Conservation (phyloP, 2,329 filamentous ascomycete species). For the Rhexocercosporidium sp. region DNA sequence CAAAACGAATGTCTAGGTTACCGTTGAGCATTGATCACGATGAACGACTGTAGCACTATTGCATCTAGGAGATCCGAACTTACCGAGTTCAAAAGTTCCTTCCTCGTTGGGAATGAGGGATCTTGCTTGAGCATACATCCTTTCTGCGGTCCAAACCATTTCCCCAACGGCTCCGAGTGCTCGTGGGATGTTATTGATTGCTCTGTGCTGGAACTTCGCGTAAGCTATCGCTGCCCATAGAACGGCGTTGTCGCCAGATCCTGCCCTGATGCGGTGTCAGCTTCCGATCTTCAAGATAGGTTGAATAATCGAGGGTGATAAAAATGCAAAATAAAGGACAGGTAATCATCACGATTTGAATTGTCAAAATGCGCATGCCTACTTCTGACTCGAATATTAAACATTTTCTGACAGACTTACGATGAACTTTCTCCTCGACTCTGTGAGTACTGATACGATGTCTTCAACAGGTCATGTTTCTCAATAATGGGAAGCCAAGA, state of each 20-base stretch:
- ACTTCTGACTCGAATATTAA: neutral
- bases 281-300: no score
- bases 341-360: no score
- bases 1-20: no score
- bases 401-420: neutral
- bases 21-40: neutral
- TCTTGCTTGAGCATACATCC: conserved; percentile 58
- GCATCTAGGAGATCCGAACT: neutral
- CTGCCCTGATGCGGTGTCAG: neutral
- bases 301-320: no score
- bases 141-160: conserved; percentile 40
- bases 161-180: conserved; percentile 31
- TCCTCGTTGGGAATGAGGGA: conserved; percentile 55
- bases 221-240: conserved; percentile 65
- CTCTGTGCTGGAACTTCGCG: conserved; percentile 55
- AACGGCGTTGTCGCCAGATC: conserved; percentile 56
- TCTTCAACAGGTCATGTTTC: conserved; percentile 53
- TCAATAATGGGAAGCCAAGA: conserved; percentile 78
- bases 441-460: conserved; percentile 42
- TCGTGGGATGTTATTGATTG: conserved; percentile 38
- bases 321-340: no score
- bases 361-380: no score
- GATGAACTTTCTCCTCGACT: conserved; percentile 19
- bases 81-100: conserved; percentile 50
- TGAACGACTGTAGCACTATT: neutral